phyloP scores from a whole-genome alignment of 192 early-diverging fungal species.

The Phycomyces nitens region DNA sequence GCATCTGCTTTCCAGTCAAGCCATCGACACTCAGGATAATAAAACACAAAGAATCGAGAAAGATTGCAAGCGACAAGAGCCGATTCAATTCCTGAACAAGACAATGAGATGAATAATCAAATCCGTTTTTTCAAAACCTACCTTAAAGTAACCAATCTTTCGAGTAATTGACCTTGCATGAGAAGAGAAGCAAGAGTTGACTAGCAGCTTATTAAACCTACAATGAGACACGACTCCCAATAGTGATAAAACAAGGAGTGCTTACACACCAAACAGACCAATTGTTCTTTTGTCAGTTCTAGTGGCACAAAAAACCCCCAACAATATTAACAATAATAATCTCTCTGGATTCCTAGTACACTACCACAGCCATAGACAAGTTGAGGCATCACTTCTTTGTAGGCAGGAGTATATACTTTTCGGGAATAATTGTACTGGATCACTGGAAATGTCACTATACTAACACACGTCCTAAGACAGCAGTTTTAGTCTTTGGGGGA shows the following conservation, averaged over 20 bases:
- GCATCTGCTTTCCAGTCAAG: slow-evolving; percentile 23
- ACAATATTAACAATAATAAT: too few species aligned
- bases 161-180: slow-evolving; percentile 16
- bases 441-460: slow-evolving; percentile 34
- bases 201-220: slow-evolving; percentile 29
- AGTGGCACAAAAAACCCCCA: too few species aligned
- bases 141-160: slow-evolving; percentile 29
- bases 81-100: slow-evolving; percentile 26
- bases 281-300: too few species aligned
- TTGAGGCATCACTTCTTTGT: slow-evolving; percentile 34
- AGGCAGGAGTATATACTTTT: slow-evolving; percentile 21
- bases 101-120: background rate
- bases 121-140: background rate
- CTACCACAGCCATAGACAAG: slow-evolving; percentile 28
- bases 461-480: slow-evolving; percentile 18
- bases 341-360: too few species aligned
- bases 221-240: slow-evolving; percentile 33
- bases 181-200: slow-evolving; percentile 8
- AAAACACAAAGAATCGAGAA: slow-evolving; percentile 21
- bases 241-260: slow-evolving; percentile 24
- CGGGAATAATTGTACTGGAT: slow-evolving; percentile 37
- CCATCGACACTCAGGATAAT: slow-evolving; percentile 37
- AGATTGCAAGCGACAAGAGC: slow-evolving; percentile 16
- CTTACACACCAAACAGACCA: slow-evolving; percentile 2
- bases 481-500: too few species aligned